Evolutionary conservation across 2,329 filamentous ascomycete genomes (phyloP).

Genomic region (Bipolaris bicolor): DNA sequence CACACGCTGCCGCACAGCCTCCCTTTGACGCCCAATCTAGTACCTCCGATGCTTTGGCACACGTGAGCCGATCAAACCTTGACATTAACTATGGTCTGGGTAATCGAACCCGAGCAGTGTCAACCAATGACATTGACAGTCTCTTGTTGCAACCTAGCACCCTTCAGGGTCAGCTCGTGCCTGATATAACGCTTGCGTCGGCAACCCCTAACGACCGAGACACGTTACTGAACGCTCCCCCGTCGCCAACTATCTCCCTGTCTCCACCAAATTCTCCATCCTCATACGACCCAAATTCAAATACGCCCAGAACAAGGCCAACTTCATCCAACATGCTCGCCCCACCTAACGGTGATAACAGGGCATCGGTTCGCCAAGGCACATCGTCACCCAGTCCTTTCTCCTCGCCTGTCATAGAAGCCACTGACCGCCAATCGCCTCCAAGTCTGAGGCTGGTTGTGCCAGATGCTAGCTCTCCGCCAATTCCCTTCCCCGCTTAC

Average conservation of each 20-base stretch:
- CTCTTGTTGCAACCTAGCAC: conserved; percentile 53
- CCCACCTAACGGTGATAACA: conserved; percentile 47
- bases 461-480: conserved; percentile 50
- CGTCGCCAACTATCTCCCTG: conserved; percentile 48
- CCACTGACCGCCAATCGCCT: conserved; percentile 33
- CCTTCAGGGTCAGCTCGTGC: conserved; percentile 30
- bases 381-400: conserved; percentile 31
- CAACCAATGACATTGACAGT: conserved; percentile 62
- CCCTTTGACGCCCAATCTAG: conserved; percentile 40
- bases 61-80: conserved; percentile 32
- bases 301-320: conserved; percentile 27
- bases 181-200: conserved; percentile 46
- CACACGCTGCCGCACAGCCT: conserved; percentile 54
- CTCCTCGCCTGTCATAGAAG: conserved; percentile 37
- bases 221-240: conserved; percentile 26
- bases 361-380: conserved; percentile 23
- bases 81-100: conserved; percentile 39
- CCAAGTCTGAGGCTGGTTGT: conserved; percentile 52
- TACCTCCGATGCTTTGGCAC: conserved; percentile 26
- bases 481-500: conserved; percentile 72
- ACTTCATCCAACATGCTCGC: conserved; percentile 41
- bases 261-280: conserved; percentile 47
- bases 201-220: conserved; percentile 40
- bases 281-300: conserved; percentile 38
- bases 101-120: conserved; percentile 60